These are phyloP conservation scores for Barnettozyma sucrosica DNA, from an alignment of 805 yeast genomes.

Conservation along the genomic window DNA sequence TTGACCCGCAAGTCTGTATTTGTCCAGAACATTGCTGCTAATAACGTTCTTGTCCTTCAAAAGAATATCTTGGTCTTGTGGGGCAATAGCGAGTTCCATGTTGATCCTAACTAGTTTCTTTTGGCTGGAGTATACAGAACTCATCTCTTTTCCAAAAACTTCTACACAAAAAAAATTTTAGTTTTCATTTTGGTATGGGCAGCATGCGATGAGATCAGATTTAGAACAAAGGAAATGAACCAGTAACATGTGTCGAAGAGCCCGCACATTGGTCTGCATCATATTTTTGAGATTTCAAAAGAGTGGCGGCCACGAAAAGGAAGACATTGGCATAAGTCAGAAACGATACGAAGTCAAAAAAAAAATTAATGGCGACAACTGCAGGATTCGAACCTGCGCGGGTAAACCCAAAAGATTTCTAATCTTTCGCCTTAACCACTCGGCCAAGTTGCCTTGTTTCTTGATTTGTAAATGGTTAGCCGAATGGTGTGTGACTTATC, in stretches of 20 bases:
- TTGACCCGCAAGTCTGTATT: slow-evolving; percentile 86
- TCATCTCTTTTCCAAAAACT: slow-evolving; percentile 9
- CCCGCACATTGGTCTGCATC: background rate
- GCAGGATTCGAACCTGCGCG: slow-evolving; percentile 71
- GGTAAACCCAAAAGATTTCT: slow-evolving; percentile 55
- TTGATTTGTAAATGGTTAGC: background rate
- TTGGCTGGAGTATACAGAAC: background rate
- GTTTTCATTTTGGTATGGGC: slow-evolving; percentile 3
- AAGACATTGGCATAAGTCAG: too few species aligned
- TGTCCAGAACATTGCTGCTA: slow-evolving; percentile 56
- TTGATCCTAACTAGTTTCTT: background rate
- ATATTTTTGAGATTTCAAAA: background rate
- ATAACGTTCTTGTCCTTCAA: slow-evolving; percentile 69
- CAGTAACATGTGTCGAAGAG: background rate
- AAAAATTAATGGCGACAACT: slow-evolving; percentile 49
- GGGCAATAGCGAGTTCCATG: slow-evolving; percentile 74
- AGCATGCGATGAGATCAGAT: background rate
- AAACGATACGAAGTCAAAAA: background rate
- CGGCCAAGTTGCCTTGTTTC: slow-evolving; percentile 44
- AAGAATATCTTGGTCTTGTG: slow-evolving; percentile 66
- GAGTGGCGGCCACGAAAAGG: too few species aligned
- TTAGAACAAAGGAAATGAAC: background rate
- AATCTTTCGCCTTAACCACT: slow-evolving; percentile 65
- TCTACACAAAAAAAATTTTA: slow-evolving; percentile 2
- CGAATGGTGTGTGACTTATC: too few species aligned